Conservation (phyloP, 257 asterid species). For the Anisodus tanguticus region DNA sequence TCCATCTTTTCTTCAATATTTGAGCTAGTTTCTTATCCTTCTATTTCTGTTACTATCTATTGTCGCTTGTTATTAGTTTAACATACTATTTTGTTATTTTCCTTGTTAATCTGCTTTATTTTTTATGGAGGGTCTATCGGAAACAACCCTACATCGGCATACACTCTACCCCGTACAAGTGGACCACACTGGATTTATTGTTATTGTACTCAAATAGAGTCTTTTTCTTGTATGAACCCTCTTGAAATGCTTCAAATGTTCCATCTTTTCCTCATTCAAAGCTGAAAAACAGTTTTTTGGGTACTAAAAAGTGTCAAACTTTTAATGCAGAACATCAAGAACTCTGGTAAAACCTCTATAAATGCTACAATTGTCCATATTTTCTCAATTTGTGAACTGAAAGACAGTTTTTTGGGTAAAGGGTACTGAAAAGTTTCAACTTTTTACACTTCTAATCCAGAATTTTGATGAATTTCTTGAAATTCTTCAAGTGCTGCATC, state of each 20-base stretch:
- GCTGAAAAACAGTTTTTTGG: background rate
- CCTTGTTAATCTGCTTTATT: no score
- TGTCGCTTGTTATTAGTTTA: no score
- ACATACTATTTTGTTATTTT: no score
- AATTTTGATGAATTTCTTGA: background rate
- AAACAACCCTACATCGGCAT: no score
- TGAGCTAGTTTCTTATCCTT: no score
- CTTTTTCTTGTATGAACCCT: no score
- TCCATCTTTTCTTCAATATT: background rate
- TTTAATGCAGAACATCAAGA: background rate
- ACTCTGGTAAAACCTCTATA: no score
- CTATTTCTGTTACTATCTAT: no score
- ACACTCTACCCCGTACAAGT: no score
- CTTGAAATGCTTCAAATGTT: conserved; percentile 17
- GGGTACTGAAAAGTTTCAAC: background rate
- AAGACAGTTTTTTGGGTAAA: background rate
- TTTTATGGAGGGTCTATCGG: no score
- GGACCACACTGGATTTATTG: no score
- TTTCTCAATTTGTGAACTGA: background rate
- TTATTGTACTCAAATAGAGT: no score
- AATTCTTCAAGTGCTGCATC: background rate
- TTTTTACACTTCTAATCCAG: background rate
- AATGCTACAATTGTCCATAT: background rate
- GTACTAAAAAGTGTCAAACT: background rate
- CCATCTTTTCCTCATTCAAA: background rate